A percentile compares a stretch with the other conserved stretches of the same genome.
phyloP scores from a whole-genome alignment of 1,284 basidiomycete genomes.

The Rhodotorula sp. region DNA sequence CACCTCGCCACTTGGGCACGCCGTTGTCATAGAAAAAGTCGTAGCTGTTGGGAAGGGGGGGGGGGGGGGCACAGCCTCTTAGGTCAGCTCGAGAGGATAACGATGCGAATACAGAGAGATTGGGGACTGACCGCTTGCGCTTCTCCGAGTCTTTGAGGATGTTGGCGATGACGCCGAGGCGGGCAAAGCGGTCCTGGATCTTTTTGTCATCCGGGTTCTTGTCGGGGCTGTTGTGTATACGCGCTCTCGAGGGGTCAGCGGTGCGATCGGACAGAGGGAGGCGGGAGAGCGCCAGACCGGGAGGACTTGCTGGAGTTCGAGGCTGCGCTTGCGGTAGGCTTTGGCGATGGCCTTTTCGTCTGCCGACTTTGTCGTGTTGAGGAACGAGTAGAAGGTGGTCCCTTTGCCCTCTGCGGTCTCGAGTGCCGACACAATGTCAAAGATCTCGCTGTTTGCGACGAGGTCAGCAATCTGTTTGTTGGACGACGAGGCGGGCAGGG shows the following conservation, averaged over 20 bases:
- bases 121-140: slow-evolving; percentile 58
- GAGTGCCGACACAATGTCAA: slow-evolving; percentile 83
- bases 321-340: slow-evolving; percentile 74
- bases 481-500: neutral
- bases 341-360: slow-evolving; percentile 68
- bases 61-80: neutral
- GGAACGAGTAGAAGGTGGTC: slow-evolving; percentile 66
- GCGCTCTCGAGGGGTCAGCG: neutral
- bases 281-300: neutral
- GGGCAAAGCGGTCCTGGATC: slow-evolving; percentile 79
- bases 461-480: neutral
- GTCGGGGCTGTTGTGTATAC: slow-evolving; percentile 64
- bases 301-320: slow-evolving; percentile 71
- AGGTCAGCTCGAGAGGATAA: neutral
- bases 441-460: slow-evolving; percentile 64
- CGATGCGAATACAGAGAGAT: neutral
- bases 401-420: slow-evolving; percentile 81
- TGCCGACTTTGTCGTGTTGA: slow-evolving; percentile 44
- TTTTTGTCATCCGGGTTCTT: slow-evolving; percentile 81
- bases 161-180: slow-evolving; percentile 76
- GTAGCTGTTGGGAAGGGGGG: slow-evolving; percentile 56
- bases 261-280: too few species aligned
- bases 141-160: slow-evolving; percentile 74
- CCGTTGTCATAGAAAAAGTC: slow-evolving; percentile 91
- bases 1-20: slow-evolving; percentile 77